These are phyloP conservation scores for Dianthus caryophyllus DNA, from an alignment of 148 eudicot species.

Conservation along the genomic window DNA sequence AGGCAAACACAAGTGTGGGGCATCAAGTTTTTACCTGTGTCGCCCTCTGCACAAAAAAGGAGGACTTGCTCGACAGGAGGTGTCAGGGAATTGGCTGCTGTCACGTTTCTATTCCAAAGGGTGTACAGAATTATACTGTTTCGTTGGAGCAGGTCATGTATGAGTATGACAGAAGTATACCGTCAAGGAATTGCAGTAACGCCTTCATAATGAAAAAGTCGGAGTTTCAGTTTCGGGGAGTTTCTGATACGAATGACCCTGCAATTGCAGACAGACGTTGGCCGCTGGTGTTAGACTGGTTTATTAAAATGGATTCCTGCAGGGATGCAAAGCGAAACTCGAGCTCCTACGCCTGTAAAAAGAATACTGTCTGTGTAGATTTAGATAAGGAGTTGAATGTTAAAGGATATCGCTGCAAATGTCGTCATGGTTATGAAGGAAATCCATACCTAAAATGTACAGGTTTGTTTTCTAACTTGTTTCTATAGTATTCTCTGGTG, in stretches of 20 bases:
- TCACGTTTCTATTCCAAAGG: constrained; percentile 24
- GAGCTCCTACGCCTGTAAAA: constrained; percentile 18
- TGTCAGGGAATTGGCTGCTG: constrained; percentile 27
- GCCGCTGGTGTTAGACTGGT: constrained; percentile 25
- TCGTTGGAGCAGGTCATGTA: constrained; percentile 10
- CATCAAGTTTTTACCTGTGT: constrained; percentile 23
- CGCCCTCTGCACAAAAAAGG: constrained; percentile 19
- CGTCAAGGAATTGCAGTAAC: constrained; percentile 20
- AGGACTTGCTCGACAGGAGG: constrained; percentile 8
- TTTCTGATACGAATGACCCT: not conserved
- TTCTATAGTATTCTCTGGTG: too few relatives aligned
- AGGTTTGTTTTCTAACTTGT: constrained; percentile 17
- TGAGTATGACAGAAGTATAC: constrained; percentile 5
- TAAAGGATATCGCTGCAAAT: constrained; percentile 18
- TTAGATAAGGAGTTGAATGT: constrained; percentile 7
- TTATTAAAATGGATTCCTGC: constrained; percentile 16
- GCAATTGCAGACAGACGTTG: not conserved
- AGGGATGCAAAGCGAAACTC: constrained; percentile 12
- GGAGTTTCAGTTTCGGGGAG: constrained; percentile 12
- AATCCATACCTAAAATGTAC: constrained; percentile 29
- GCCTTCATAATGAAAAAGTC: constrained; percentile 13
- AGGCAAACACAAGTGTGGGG: constrained; percentile 4
- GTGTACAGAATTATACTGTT: constrained; percentile 8
- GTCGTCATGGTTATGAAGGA: constrained; percentile 19
- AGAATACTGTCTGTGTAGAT: constrained; percentile 16